Conservation (phyloP, 2,329 filamentous ascomycete species). For the Ophiognomonia clavigignenti-juglandacearum region DNA sequence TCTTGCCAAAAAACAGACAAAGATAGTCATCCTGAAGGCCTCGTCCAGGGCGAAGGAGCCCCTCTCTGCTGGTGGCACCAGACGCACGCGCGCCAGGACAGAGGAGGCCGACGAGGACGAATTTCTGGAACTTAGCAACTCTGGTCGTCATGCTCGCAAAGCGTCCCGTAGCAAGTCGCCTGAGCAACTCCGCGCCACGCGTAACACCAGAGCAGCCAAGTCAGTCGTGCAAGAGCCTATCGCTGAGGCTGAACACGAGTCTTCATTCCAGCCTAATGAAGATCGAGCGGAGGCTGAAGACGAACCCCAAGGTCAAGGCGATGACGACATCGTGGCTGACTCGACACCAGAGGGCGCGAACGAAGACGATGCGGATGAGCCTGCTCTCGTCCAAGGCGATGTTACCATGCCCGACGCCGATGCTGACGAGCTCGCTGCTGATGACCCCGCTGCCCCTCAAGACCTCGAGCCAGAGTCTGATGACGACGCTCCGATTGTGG, state of each 20-base stretch:
- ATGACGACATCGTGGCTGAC: slow-evolving; percentile 18
- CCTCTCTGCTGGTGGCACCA: slow-evolving; percentile 24
- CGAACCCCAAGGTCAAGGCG: slow-evolving; percentile 15
- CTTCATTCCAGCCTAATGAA: slow-evolving; percentile 21
- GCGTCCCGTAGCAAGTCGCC: slow-evolving; percentile 53
- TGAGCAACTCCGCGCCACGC: slow-evolving; percentile 39
- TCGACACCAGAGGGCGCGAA: slow-evolving; percentile 9
- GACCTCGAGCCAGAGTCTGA: slow-evolving; percentile 31
- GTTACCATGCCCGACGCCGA: slow-evolving; percentile 22
- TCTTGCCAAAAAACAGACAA: slow-evolving; percentile 25
- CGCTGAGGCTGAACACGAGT: slow-evolving; percentile 51
- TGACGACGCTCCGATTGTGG: slow-evolving; percentile 17
- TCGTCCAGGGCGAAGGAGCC: slow-evolving; percentile 12
- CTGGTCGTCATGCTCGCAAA: slow-evolving; percentile 51
- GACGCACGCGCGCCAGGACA: slow-evolving; percentile 50
- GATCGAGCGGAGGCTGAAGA: slow-evolving; percentile 28
- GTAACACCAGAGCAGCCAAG: slow-evolving; percentile 47
- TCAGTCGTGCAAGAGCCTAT: slow-evolving; percentile 44
- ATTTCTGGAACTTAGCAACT: slow-evolving; percentile 54
- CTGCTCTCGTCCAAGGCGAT: slow-evolving; percentile 6
- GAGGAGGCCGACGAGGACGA: slow-evolving; percentile 51
- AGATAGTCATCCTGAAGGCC: slow-evolving; percentile 41
- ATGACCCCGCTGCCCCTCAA: slow-evolving; percentile 24
- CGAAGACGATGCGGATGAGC: slow-evolving; percentile 22
- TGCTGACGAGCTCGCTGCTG: slow-evolving; percentile 16